Conservation (phyloP, 768 basidiomycete genomes). For the Boletus tylopilopsis region DNA sequence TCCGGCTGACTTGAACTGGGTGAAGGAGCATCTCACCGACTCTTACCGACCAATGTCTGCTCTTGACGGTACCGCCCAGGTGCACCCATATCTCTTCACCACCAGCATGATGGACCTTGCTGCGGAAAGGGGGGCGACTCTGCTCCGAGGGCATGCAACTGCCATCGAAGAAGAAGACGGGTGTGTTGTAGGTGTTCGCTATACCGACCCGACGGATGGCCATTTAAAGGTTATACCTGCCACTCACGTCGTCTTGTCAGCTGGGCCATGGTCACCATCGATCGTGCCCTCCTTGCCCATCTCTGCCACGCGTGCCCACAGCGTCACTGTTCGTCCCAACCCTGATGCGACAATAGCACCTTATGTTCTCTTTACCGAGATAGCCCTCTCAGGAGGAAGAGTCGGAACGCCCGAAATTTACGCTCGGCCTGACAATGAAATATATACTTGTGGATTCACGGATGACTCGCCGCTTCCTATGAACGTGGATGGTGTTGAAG, state of each 20-base stretch:
- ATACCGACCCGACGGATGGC: conserved; percentile 23
- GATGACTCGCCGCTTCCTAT: conserved; percentile 68
- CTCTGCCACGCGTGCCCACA: conserved; percentile 65
- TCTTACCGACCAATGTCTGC: conserved; percentile 56
- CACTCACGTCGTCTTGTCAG: conserved; percentile 70
- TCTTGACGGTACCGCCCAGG: conserved; percentile 62
- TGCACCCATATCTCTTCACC: conserved; percentile 74
- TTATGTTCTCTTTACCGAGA: conserved; percentile 82
- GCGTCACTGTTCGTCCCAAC: conserved; percentile 57
- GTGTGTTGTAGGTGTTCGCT: conserved; percentile 47
- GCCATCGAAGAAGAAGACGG: conserved; percentile 41
- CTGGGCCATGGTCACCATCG: conserved; percentile 82
- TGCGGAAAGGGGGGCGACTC: conserved; percentile 45
- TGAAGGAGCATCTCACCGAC: conserved; percentile 54
- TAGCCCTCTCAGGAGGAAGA: conserved; percentile 37
- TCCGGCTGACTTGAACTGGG: conserved; percentile 53
- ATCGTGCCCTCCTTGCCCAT: conserved; percentile 58
- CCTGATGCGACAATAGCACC: conserved; percentile 51
- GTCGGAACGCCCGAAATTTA: conserved; percentile 64
- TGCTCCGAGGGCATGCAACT: conserved; percentile 45
- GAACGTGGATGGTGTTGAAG: conserved; percentile 67
- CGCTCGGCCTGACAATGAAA: conserved; percentile 63
- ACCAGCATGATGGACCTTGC: conserved; percentile 68
- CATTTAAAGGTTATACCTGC: conserved; percentile 42
- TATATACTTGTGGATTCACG: conserved; percentile 77